Percentiles rank a stretch among this genome's conserved stretches.
Evolutionary conservation across 2,329 filamentous ascomycete species (phyloP).

Genomic region (Calonectria henricotiae): DNA sequence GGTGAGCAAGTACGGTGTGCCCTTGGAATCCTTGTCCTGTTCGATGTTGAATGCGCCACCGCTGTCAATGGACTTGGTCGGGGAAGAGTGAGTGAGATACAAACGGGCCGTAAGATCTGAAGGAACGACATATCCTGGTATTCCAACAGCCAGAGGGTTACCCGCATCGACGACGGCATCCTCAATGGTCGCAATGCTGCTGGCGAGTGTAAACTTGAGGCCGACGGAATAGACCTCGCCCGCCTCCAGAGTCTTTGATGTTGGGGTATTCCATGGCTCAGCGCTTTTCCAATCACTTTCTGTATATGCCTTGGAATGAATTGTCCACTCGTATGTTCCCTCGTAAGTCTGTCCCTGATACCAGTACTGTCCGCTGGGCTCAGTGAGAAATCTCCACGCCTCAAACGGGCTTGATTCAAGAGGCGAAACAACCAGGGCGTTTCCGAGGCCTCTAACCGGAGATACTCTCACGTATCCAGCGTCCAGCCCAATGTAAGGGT

Average conservation of each 20-base stretch:
- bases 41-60: slow-evolving; percentile 62
- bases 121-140: slow-evolving; percentile 14
- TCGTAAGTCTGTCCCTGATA: slow-evolving; percentile 73
- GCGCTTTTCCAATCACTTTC: slow-evolving; percentile 70
- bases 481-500: slow-evolving; percentile 74
- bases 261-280: slow-evolving; percentile 71
- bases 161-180: slow-evolving; percentile 59
- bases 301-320: slow-evolving; percentile 69
- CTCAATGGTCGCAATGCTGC: slow-evolving; percentile 66
- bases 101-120: slow-evolving; percentile 15
- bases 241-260: slow-evolving; percentile 63
- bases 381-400: slow-evolving; percentile 69
- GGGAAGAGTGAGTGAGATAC: slow-evolving; percentile 13
- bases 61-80: slow-evolving; percentile 48
- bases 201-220: slow-evolving; percentile 65
- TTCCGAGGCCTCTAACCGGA: slow-evolving; percentile 68
- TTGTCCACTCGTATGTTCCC: slow-evolving; percentile 75
- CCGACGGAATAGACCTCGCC: slow-evolving; percentile 67
- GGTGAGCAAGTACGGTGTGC: slow-evolving; percentile 61
- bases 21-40: slow-evolving; percentile 39
- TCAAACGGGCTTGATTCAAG: slow-evolving; percentile 67
- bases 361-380: slow-evolving; percentile 60
- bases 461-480: slow-evolving; percentile 72
- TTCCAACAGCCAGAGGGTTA: slow-evolving; percentile 18
- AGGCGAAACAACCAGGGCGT: slow-evolving; percentile 71